A percentile compares a stretch with the other conserved stretches of the same genome.
Conservation (phyloP, 2,329 filamentous ascomycete species). For the Xylariaceae sp. region DNA sequence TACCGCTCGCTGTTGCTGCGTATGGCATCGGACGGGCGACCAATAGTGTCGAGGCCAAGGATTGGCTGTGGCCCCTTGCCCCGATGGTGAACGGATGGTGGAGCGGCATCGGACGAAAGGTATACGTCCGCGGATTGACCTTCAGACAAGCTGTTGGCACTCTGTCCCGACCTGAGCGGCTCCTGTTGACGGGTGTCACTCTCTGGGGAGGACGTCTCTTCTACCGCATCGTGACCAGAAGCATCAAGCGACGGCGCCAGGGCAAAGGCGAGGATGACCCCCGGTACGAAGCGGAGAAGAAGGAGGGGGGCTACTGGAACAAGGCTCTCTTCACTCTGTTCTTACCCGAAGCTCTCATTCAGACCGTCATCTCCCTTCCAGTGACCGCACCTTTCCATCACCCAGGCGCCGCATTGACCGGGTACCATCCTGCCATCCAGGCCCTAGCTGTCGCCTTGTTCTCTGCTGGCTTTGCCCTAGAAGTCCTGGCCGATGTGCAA, state of each 20-base stretch:
- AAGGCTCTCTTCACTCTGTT: slow-evolving; percentile 49
- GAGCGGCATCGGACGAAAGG: slow-evolving; percentile 49
- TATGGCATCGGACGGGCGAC: slow-evolving; percentile 15
- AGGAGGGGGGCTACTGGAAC: slow-evolving; percentile 52
- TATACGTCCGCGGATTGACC: slow-evolving; percentile 41
- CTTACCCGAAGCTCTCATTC: slow-evolving; percentile 51
- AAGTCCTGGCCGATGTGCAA: slow-evolving; percentile 52
- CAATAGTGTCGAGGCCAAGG: slow-evolving; percentile 47
- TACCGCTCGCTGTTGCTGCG: slow-evolving; percentile 10
- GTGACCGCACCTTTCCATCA: slow-evolving; percentile 52
- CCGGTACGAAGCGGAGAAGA: slow-evolving; percentile 48
- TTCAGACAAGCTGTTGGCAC: slow-evolving; percentile 40
- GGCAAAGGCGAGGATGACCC: slow-evolving; percentile 46
- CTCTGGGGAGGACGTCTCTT: slow-evolving; percentile 53
- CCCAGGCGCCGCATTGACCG: slow-evolving; percentile 31
- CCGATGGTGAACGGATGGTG: slow-evolving; percentile 48
- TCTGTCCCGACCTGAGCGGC: slow-evolving; percentile 48
- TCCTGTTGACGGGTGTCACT: slow-evolving; percentile 51
- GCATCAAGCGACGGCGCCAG: slow-evolving; percentile 33
- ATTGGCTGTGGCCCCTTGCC: slow-evolving; percentile 52
- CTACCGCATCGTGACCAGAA: slow-evolving; percentile 46
- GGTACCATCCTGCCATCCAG: slow-evolving; percentile 27
- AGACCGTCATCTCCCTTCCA: slow-evolving; percentile 51
- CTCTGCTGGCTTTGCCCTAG: slow-evolving; percentile 49
- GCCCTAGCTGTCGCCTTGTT: slow-evolving; percentile 49